Conservation (phyloP, 192 early-diverging fungal species). For the Coemansia sp. region DNA sequence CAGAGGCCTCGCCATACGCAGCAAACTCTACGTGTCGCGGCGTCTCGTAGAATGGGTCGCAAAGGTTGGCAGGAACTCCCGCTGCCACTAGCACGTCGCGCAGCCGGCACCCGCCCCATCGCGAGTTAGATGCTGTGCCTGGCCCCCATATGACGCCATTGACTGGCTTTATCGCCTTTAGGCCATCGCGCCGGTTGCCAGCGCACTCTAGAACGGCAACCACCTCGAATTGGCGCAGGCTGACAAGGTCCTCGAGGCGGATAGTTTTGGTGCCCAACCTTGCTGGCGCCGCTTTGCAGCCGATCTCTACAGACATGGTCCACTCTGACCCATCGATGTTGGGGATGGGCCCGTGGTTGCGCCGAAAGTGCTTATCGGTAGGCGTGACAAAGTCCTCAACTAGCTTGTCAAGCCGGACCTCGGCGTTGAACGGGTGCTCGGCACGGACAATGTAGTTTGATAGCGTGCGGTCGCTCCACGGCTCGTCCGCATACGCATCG, state of each 20-base stretch:
- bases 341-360: constrained; percentile 90
- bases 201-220: constrained; percentile 78
- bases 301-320: constrained; percentile 59
- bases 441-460: constrained; percentile 62
- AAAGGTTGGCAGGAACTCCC: constrained; percentile 55
- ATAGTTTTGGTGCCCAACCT: constrained; percentile 37
- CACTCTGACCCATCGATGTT: constrained; percentile 60
- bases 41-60: constrained; percentile 45
- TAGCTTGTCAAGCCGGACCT: constrained; percentile 62
- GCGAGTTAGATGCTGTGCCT: constrained; percentile 76
- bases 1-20: constrained; percentile 64
- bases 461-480: constrained; percentile 57
- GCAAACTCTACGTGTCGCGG: constrained; percentile 64
- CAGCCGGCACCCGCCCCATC: constrained; percentile 75
- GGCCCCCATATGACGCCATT: constrained; percentile 81
- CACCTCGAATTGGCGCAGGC: constrained; percentile 57
- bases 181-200: constrained; percentile 79
- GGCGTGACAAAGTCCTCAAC: constrained; percentile 73
- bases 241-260: constrained; percentile 56
- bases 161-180: constrained; percentile 70
- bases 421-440: constrained; percentile 83
- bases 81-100: constrained; percentile 68
- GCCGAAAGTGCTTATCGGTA: constrained; percentile 73
- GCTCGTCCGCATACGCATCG: constrained; percentile 66
- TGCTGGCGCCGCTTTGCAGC: background rate